A percentile compares a stretch with the other conserved stretches of the same genome.
phyloP scores from a whole-genome alignment of 768 basidiomycete species.

The Heimioporus sp. region DNA sequence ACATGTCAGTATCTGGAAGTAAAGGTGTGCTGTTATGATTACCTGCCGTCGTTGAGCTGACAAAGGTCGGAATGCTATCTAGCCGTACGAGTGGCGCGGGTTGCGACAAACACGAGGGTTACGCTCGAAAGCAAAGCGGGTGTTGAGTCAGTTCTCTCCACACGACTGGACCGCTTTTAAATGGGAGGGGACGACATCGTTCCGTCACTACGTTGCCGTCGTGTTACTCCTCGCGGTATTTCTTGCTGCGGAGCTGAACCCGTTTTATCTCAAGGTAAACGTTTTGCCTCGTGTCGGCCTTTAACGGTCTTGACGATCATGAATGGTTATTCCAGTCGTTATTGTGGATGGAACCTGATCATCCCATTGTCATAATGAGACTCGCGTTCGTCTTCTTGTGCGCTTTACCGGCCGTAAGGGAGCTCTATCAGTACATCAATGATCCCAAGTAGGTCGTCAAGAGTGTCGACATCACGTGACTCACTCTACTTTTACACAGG shows the following conservation, averaged over 20 bases:
- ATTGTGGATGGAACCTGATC: conserved; percentile 90
- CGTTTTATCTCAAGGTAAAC: conserved; percentile 82
- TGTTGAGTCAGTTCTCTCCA: conserved; percentile 81
- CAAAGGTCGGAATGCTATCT: conserved; percentile 2
- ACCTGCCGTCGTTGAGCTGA: neutral
- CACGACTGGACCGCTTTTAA: conserved; percentile 87
- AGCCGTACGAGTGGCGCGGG: conserved; percentile 88
- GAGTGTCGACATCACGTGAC: neutral
- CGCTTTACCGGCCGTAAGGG: conserved; percentile 82
- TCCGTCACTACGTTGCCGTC: conserved; percentile 72
- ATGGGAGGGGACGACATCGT: conserved; percentile 79
- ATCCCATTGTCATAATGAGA: conserved; percentile 74
- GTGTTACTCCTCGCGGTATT: conserved; percentile 76
- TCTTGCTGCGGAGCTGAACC: conserved; percentile 81
- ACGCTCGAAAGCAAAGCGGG: conserved; percentile 74
- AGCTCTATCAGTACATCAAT: conserved; percentile 81
- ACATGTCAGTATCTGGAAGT: conserved; percentile 86
- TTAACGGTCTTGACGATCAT: conserved; percentile 22
- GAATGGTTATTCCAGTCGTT: conserved; percentile 41
- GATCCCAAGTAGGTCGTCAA: conserved; percentile 61
- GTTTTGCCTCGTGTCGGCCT: conserved; percentile 1
- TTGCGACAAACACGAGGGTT: conserved; percentile 75
- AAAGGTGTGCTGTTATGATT: conserved; percentile 47
- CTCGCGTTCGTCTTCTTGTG: conserved; percentile 80
- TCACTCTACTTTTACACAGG: conserved; percentile 37